These are phyloP conservation scores for Xylaria sp. DNA, from an alignment of 495 filamentous ascomycete species.

Conservation along the genomic window DNA sequence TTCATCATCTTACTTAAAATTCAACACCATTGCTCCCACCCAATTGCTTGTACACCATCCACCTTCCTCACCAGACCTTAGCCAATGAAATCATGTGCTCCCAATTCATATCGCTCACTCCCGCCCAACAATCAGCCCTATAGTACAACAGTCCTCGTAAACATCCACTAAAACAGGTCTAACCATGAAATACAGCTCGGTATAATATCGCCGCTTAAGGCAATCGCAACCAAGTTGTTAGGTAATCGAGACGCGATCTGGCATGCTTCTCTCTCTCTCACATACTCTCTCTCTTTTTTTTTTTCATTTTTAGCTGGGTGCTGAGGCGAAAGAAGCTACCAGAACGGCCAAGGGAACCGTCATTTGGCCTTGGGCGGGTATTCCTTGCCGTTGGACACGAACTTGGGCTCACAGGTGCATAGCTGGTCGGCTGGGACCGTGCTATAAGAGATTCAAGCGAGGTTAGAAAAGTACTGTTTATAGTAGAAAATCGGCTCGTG, in stretches of 20 bases:
- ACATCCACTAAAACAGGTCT: not conserved
- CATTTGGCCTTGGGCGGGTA: constrained; percentile 65
- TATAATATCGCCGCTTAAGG: not conserved
- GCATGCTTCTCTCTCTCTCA: not conserved
- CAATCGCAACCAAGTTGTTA: not conserved
- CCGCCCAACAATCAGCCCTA: not conserved
- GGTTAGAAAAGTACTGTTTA: no score
- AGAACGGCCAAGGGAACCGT: constrained; percentile 16
- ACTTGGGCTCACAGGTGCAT: constrained; percentile 69
- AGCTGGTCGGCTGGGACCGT: constrained; percentile 62
- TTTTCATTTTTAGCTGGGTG: not conserved
- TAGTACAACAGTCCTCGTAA: not conserved
- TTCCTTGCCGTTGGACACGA: constrained; percentile 63
- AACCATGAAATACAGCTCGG: not conserved
- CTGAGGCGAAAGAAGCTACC: not conserved
- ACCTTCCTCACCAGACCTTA: not conserved
- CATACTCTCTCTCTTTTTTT: no score
- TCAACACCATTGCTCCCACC: not conserved
- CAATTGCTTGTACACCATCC: not conserved
- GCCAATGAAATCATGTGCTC: not conserved
- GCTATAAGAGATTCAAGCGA: no score
- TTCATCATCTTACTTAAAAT: not conserved
- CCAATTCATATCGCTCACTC: not conserved
- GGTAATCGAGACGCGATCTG: not conserved
- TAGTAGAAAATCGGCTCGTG: no score